phyloP scores from a whole-genome alignment of 1,139 yeast species.

The Wickerhamomyces sp. region DNA sequence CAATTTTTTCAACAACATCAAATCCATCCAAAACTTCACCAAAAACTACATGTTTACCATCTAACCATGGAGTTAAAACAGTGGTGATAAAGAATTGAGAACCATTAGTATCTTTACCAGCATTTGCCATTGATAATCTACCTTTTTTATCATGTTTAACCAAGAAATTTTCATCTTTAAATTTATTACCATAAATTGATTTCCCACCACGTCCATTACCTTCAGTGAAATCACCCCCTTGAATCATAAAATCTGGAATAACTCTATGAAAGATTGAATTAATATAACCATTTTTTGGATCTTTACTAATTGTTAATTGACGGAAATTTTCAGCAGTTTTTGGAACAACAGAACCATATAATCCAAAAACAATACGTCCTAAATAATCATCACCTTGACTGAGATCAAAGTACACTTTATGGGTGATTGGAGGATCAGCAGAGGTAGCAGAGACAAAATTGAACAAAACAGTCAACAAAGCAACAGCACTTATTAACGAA shows the following conservation, averaged over 20 bases:
- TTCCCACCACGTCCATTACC: conserved; percentile 95
- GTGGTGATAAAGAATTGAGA: conserved; percentile 96
- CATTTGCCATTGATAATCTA: conserved; percentile 90
- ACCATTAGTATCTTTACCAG: conserved; percentile 95
- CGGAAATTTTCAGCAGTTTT: conserved; percentile 86
- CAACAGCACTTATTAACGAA: conserved; percentile 11
- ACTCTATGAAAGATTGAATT: conserved; percentile 91
- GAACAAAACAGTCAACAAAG: conserved; percentile 9
- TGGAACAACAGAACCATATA: conserved; percentile 88
- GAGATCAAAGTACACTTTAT: conserved; percentile 82
- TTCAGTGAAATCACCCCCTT: conserved; percentile 95
- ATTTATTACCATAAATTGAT: conserved; percentile 86
- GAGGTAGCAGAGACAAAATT: conserved; percentile 5
- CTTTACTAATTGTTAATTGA: conserved; percentile 51
- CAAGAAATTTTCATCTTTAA: conserved; percentile 83
- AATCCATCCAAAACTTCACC: conserved; percentile 90
- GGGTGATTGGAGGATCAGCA: conserved; percentile 57
- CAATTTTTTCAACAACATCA: conserved; percentile 76
- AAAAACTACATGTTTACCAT: conserved; percentile 92
- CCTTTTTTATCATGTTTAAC: conserved; percentile 83
- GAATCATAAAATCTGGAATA: conserved; percentile 90
- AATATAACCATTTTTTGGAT: conserved; percentile 44
- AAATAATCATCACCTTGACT: conserved; percentile 70
- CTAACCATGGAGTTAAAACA: conserved; percentile 85
- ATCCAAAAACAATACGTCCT: conserved; percentile 71